Base-by-base conservation (phyloP, 345 rosid species). In the Melaleuca quinquenervia region DNA sequence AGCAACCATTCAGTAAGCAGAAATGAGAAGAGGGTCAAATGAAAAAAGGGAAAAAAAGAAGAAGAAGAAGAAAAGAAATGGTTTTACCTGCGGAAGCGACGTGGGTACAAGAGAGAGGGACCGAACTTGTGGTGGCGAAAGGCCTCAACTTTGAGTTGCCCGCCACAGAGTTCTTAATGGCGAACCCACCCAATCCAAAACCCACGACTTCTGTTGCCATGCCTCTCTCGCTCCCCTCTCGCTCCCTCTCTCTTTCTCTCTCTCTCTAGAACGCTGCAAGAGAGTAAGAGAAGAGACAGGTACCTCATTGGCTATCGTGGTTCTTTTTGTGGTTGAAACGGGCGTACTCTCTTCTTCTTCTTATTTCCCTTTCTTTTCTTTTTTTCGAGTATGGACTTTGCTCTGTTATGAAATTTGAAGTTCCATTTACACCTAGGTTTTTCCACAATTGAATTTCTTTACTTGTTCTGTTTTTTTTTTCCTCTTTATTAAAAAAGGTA, bases 401-500 rank as follows among this genome's bases (percentile, higher is more conserved):
- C 78, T 36, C 78, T 70, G 76, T 36, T 70, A 32, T 9, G 6
- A 70, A 8, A 18, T 70, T 14, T 7, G 3, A 62, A 62, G 16
- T 16, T 16, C 76, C 76, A 29, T n/a, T n/a, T 58, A 13, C 18
- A 12, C 70, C n/a, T 14, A 2, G 11, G 22, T 54, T 29, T 58
- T 0, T n/a, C 18, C 36, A 13, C 70, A 6, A 26, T 58, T 13
- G 18, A 58, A n/a, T n/a, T 58, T 6, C 11, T n/a, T 58, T n/a
- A n/a, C 70, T 6, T 6, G 70, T 15, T 12, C 3, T 56, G 24
- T 56, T 24, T 1, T 26, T 14, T 55, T 55, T 41, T 41, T 41
- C 41, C 41, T 4, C 41, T 41, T 4, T 41, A n/a, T 41, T 41
- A 41, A 41, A 41, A 0, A 24, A 0, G 0, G 5, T 24, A 55